A percentile compares a stretch with the other conserved stretches of the same genome.
Evolutionary conservation across 495 filamentous ascomycete species (phyloP).

Genomic region (Xylaria flabelliformis): DNA sequence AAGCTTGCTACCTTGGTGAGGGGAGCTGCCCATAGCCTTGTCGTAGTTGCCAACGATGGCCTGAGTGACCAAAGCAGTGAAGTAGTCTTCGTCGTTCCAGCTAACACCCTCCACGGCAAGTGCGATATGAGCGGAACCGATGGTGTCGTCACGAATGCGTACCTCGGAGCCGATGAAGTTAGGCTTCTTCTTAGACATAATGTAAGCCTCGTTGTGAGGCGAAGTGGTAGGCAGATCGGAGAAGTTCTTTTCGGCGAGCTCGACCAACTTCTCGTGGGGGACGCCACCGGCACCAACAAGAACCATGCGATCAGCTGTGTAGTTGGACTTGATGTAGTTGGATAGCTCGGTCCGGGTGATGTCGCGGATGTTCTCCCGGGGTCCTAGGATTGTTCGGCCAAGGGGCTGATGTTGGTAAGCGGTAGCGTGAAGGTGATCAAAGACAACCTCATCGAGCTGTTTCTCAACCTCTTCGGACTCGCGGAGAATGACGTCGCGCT

Average conservation of each 20-base stretch:
- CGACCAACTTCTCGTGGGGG: slow-evolving; percentile 90
- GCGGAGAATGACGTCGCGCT: slow-evolving; percentile 96
- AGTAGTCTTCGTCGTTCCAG: slow-evolving; percentile 99
- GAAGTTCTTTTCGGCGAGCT: slow-evolving; percentile 97
- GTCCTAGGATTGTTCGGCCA: slow-evolving; percentile 96
- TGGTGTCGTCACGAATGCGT: slow-evolving; percentile 91
- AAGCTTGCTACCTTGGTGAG: slow-evolving; percentile 97
- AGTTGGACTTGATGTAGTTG: slow-evolving; percentile 99
- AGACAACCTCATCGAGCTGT: slow-evolving; percentile 98
- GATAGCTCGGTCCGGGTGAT: slow-evolving; percentile 88
- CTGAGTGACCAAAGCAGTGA: slow-evolving; percentile 95
- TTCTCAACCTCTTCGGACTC: slow-evolving; percentile 99
- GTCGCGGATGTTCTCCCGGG: slow-evolving; percentile 96
- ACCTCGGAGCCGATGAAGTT: slow-evolving; percentile 97
- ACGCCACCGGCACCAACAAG: slow-evolving; percentile 94
- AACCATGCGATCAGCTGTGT: slow-evolving; percentile 99
- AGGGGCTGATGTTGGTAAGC: slow-evolving; percentile 96
- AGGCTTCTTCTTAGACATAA: slow-evolving; percentile 82
- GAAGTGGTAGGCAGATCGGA: slow-evolving; percentile 70
- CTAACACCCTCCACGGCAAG: slow-evolving; percentile 99
- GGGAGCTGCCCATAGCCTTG: slow-evolving; percentile 94
- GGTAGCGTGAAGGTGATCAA: slow-evolving; percentile 98
- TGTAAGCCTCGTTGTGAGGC: slow-evolving; percentile 72
- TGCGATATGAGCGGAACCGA: slow-evolving; percentile 95
- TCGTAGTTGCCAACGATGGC: slow-evolving; percentile 99